Conservation (phyloP, 176 grass and related monocot genomes). For the Aegilops sharonensis region DNA sequence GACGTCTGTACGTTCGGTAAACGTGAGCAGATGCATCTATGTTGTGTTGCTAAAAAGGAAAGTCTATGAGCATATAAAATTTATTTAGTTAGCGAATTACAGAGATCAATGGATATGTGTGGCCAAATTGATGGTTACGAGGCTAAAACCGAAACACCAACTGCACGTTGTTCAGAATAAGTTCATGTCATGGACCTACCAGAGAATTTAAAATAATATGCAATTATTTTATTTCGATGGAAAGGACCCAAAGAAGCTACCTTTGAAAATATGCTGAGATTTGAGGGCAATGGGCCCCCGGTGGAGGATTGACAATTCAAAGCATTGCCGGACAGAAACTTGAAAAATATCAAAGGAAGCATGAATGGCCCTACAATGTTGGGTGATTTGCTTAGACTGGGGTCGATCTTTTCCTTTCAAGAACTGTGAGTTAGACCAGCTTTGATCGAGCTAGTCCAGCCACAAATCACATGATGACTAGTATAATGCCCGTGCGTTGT, state of each 20-base stretch:
- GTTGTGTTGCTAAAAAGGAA: too few relatives aligned
- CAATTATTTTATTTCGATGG: neutral
- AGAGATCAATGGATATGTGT: neutral
- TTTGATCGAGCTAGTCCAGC: constrained; percentile 14
- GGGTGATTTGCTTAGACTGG: neutral
- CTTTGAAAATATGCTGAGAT: constrained; percentile 47
- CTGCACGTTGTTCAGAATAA: neutral
- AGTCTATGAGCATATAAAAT: too few relatives aligned
- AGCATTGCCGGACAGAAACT: neutral
- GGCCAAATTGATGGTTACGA: neutral
- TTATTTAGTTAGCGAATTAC: neutral
- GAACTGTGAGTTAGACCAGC: constrained; percentile 16
- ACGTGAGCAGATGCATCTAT: too few relatives aligned
- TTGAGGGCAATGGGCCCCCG: constrained; percentile 15
- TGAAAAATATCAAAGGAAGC: constrained; percentile 16
- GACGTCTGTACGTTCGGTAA: too few relatives aligned
- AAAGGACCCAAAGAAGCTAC: constrained; percentile 31
- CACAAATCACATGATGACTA: neutral
- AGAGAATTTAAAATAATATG: neutral
- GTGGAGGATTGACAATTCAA: constrained; percentile 22
- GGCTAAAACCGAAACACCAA: constrained; percentile 9
- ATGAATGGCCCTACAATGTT: constrained; percentile 35
- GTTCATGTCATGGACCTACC: neutral
- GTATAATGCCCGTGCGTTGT: too few relatives aligned
- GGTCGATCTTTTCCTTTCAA: constrained; percentile 9